Conservation (phyloP, 2,329 filamentous ascomycete species). For the Sporothrix mexicana region DNA sequence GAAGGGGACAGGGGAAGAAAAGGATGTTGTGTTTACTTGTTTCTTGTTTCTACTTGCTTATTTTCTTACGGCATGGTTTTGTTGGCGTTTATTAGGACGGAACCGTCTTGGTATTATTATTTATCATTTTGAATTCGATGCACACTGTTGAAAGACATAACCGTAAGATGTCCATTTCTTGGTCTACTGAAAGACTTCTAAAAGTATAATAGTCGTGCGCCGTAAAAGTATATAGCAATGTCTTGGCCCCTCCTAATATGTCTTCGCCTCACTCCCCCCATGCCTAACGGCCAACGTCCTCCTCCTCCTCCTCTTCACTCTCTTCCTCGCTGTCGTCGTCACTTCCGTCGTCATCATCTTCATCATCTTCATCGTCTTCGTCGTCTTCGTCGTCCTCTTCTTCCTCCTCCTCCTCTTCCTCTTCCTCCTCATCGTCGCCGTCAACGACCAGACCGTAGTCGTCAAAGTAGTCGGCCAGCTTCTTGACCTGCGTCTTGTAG, state of each 20-base stretch:
- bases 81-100: constrained; percentile 24
- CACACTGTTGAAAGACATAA: not conserved
- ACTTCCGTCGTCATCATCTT: constrained; percentile 50
- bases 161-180: constrained; percentile 11
- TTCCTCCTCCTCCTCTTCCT: constrained; percentile 66
- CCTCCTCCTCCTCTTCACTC: constrained; percentile 18
- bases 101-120: constrained; percentile 16
- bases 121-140: not conserved
- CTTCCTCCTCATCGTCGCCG: constrained; percentile 65
- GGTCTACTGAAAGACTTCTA: not conserved
- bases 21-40: not conserved
- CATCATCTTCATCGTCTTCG: constrained; percentile 58
- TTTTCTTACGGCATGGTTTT: not conserved
- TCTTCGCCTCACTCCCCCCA: not conserved
- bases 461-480: constrained; percentile 82
- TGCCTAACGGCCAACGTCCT: constrained; percentile 7
- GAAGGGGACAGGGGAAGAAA: not conserved
- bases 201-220: not conserved
- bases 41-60: not conserved
- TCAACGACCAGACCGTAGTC: constrained; percentile 79
- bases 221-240: not conserved
- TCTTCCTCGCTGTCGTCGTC: constrained; percentile 21
- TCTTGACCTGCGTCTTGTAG: constrained; percentile 77
- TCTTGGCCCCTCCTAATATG: too few species aligned
- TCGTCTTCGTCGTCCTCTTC: constrained; percentile 64